A percentile compares a stretch with the other conserved stretches of the same genome.
Evolutionary conservation across 441 rosid genomes (phyloP).

Genomic region (Bocquillonia castaneifolia): DNA sequence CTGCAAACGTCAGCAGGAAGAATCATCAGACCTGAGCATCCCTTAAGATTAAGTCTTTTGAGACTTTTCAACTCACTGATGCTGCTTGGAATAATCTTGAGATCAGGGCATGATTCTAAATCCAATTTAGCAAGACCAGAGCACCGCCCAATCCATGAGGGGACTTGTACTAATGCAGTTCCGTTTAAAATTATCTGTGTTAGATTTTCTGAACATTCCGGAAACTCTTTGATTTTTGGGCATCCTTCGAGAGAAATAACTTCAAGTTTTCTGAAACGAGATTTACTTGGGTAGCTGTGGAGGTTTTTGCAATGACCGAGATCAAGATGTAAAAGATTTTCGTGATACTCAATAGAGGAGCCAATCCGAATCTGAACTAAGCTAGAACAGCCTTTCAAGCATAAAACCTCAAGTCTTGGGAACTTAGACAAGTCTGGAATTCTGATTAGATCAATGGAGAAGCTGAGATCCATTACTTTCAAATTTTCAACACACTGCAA

Average conservation of each 20-base stretch:
- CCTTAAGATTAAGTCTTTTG: too few relatives aligned
- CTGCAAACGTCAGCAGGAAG: too few relatives aligned
- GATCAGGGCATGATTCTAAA: not conserved
- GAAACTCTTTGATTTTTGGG: not conserved
- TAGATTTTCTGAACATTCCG: not conserved
- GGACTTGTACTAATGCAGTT: not conserved
- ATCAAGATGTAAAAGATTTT: constrained; percentile 3
- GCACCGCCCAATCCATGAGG: not conserved
- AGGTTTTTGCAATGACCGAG: constrained; percentile 7
- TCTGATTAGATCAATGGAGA: not conserved
- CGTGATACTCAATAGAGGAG: not conserved
- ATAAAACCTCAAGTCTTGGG: not conserved
- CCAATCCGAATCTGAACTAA: not conserved
- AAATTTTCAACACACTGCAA: not conserved
- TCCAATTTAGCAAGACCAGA: not conserved
- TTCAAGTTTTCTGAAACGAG: not conserved
- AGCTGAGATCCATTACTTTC: not conserved
- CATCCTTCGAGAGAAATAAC: not conserved
- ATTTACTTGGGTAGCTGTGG: not conserved
- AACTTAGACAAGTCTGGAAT: constrained; percentile 6
- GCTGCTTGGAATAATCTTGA: constrained; percentile 6
- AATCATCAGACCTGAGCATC: too few relatives aligned
- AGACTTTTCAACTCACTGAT: too few relatives aligned
- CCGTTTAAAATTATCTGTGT: not conserved
- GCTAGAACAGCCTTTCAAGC: not conserved